Percentiles rank a stretch among this genome's conserved stretches.
Evolutionary conservation across 2,329 filamentous ascomycete genomes (phyloP).

Genomic region (Botryotinia narcissicola): DNA sequence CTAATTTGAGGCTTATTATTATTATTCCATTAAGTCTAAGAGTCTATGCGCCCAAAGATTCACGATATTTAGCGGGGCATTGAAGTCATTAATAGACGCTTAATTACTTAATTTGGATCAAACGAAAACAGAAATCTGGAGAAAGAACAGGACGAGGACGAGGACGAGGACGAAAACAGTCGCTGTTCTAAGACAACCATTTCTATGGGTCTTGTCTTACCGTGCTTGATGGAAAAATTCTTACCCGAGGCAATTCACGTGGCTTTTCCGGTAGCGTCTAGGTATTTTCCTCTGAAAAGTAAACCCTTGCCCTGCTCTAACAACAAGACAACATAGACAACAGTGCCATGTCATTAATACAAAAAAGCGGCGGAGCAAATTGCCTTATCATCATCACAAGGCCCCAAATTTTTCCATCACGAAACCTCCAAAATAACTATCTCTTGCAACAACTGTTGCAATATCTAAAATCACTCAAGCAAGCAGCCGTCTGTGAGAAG

Average conservation of each 20-base stretch:
- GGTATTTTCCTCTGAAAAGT: neutral
- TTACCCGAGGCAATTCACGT: slow-evolving; percentile 15
- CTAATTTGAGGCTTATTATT: neutral
- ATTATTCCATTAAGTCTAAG: neutral
- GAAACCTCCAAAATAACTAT: neutral
- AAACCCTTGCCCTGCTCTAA: neutral
- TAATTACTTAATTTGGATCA: neutral
- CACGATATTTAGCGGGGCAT: neutral
- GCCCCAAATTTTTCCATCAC: neutral
- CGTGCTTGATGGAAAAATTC: slow-evolving; percentile 2
- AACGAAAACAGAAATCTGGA: slow-evolving; percentile 12
- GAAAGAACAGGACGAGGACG: neutral
- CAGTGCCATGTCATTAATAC: neutral
- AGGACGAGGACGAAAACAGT: slow-evolving; percentile 17
- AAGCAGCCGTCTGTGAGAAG: neutral
- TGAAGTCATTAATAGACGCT: neutral
- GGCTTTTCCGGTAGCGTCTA: neutral
- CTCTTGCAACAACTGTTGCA: neutral
- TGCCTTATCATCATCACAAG: slow-evolving; percentile 5
- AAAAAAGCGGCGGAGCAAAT: slow-evolving; percentile 7
- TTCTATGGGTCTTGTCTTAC: slow-evolving; percentile 6
- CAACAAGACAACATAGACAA: slow-evolving; percentile 4
- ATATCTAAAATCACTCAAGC: neutral
- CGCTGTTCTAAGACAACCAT: neutral
- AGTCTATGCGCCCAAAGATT: neutral